Evolutionary conservation across 2,329 filamentous ascomycete species (phyloP).

Genomic region (Sclerotinia sclerotiorum): DNA sequence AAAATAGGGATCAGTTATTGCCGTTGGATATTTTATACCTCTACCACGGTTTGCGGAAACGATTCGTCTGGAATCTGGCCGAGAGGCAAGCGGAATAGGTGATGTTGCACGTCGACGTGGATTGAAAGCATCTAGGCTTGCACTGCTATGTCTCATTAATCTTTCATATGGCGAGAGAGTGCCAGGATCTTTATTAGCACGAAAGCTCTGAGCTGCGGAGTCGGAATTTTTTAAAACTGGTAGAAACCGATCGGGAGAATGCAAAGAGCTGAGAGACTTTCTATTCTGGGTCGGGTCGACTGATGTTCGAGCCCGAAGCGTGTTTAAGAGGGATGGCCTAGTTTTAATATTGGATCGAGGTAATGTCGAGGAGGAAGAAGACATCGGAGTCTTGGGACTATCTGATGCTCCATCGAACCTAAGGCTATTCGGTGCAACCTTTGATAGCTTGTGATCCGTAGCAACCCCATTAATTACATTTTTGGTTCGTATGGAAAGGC

Average conservation of each 20-base stretch:
- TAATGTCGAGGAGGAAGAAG: constrained; percentile 26
- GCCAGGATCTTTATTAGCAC: constrained; percentile 49
- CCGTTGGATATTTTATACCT: constrained; percentile 29
- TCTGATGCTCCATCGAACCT: constrained; percentile 22
- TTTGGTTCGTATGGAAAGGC: constrained; percentile 17
- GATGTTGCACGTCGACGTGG: constrained; percentile 39
- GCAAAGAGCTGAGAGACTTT: constrained; percentile 29
- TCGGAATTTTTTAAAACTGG: constrained; percentile 45
- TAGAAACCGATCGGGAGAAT: constrained; percentile 59
- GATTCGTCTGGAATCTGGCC: constrained; percentile 28
- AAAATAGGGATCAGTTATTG: constrained; percentile 6
- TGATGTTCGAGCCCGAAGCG: constrained; percentile 12
- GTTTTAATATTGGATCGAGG: constrained; percentile 28
- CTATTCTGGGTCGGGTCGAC: constrained; percentile 26
- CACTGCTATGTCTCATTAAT: constrained; percentile 45
- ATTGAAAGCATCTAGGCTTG: constrained; percentile 54
- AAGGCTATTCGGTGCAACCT: constrained; percentile 4
- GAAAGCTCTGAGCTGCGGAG: constrained; percentile 50
- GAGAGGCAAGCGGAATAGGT: constrained; percentile 29
- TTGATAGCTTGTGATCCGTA: constrained; percentile 8
- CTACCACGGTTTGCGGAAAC: constrained; percentile 34
- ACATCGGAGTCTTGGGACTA: background rate
- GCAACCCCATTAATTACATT: constrained; percentile 10
- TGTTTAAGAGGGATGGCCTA: constrained; percentile 3
- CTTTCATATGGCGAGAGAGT: constrained; percentile 50